Percentiles rank a stretch among this genome's conserved stretches.
Conservation (phyloP, 2,329 filamentous ascomycete species). For the Talaromyces marneffei region DNA sequence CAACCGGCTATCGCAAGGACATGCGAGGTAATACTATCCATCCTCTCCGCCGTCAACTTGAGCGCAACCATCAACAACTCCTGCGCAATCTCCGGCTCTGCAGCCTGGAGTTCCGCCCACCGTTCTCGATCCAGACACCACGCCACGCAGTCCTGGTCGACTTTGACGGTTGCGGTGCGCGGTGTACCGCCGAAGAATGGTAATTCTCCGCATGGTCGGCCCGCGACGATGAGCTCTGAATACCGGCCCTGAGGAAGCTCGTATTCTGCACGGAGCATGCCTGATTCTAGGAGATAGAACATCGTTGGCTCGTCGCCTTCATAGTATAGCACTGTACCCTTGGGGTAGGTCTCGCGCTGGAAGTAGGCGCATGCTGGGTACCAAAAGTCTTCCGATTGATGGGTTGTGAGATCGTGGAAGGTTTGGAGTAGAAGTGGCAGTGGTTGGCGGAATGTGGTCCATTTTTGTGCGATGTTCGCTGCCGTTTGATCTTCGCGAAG, state of each 20-base stretch:
- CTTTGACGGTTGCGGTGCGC: constrained; percentile 77
- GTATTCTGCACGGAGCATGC: constrained; percentile 86
- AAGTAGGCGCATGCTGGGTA: constrained; percentile 75
- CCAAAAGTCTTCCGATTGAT: constrained; percentile 91
- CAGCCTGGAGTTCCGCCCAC: constrained; percentile 67
- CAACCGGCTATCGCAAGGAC: constrained; percentile 15
- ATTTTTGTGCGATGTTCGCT: constrained; percentile 47
- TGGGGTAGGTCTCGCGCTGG: constrained; percentile 57
- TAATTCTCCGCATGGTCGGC: constrained; percentile 90
- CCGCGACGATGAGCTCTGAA: constrained; percentile 86
- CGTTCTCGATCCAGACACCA: constrained; percentile 71
- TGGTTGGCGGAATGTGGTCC: constrained; percentile 83
- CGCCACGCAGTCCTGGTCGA: constrained; percentile 72
- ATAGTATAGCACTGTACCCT: constrained; percentile 69
- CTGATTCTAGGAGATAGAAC: constrained; percentile 86
- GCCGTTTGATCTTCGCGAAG: constrained; percentile 60
- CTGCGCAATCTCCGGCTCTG: constrained; percentile 69
- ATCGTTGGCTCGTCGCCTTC: constrained; percentile 70
- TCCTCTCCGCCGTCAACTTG: constrained; percentile 89
- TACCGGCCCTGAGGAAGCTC: constrained; percentile 82
- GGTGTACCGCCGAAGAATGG: constrained; percentile 92
- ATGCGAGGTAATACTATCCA: constrained; percentile 61
- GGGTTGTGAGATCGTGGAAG: constrained; percentile 77
- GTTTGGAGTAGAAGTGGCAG: constrained; percentile 87
- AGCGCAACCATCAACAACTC: constrained; percentile 83